Percentiles rank a stretch among this genome's conserved stretches.
phyloP scores from a whole-genome alignment of 192 early-diverging fungal species.

The Linnemannia exigua region DNA sequence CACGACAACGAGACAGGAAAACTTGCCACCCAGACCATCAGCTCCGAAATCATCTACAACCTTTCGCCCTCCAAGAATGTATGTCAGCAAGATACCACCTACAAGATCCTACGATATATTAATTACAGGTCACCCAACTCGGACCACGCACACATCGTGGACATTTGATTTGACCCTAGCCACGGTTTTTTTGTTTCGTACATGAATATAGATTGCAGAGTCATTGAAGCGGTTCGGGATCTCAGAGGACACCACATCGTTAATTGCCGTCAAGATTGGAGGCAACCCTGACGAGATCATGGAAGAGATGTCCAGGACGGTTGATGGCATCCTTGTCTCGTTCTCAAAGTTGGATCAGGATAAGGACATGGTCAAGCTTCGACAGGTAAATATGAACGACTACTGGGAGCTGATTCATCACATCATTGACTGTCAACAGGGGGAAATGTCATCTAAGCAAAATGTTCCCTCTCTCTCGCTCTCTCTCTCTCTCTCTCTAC shows the following conservation, averaged over 20 bases:
- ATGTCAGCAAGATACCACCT: slow-evolving; percentile 13
- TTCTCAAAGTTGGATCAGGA: slow-evolving; percentile 58
- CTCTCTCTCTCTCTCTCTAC: too few relatives aligned
- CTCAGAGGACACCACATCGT: slow-evolving; percentile 56
- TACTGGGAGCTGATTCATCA: too few relatives aligned
- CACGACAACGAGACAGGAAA: slow-evolving; percentile 60
- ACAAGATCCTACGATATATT: neutral
- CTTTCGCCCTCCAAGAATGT: slow-evolving; percentile 69
- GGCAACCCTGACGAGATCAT: slow-evolving; percentile 56
- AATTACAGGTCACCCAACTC: too few relatives aligned
- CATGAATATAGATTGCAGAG: slow-evolving; percentile 65
- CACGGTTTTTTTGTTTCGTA: too few relatives aligned
- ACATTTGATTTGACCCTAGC: too few relatives aligned
- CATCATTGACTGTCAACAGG: too few relatives aligned
- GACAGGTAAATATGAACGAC: slow-evolving; percentile 58
- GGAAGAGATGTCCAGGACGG: slow-evolving; percentile 49
- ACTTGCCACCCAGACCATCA: slow-evolving; percentile 67
- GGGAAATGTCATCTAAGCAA: too few relatives aligned
- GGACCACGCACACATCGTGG: too few relatives aligned
- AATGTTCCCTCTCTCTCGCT: too few relatives aligned
- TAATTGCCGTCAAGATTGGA: slow-evolving; percentile 66
- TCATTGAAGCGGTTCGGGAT: slow-evolving; percentile 66
- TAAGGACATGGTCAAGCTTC: slow-evolving; percentile 56
- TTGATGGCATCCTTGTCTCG: slow-evolving; percentile 59
- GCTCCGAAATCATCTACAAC: slow-evolving; percentile 72